These are phyloP conservation scores for Fusarium multiceps DNA, from an alignment of 2,329 filamentous ascomycete species.

Conservation along the genomic window DNA sequence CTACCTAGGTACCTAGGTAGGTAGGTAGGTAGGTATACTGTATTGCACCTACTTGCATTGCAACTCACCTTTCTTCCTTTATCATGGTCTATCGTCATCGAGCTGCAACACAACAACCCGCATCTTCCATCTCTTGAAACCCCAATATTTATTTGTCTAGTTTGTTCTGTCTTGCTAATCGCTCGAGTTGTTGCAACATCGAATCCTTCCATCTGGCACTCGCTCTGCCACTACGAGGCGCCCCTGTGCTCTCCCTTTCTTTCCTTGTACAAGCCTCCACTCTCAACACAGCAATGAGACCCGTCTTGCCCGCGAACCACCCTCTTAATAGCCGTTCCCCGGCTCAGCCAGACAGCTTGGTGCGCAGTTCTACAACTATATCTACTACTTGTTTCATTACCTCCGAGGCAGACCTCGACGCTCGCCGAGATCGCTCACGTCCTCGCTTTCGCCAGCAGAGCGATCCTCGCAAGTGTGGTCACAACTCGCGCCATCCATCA, in stretches of 20 bases:
- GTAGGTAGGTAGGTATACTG: not conserved
- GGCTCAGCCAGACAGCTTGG: constrained; percentile 39
- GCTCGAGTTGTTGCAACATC: not conserved
- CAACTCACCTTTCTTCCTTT: not conserved
- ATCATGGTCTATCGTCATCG: constrained; percentile 38
- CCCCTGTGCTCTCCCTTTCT: constrained; percentile 11
- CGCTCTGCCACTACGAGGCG: not conserved
- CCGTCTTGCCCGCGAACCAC: constrained; percentile 39
- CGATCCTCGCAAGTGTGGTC: constrained; percentile 40
- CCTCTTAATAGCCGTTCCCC: constrained; percentile 35
- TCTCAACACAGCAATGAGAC: constrained; percentile 43
- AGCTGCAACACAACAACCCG: constrained; percentile 23
- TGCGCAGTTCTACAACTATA: constrained; percentile 35
- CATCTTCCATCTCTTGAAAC: constrained; percentile 4
- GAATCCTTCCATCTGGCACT: not conserved
- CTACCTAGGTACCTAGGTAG: not conserved
- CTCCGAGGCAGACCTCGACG: constrained; percentile 50
- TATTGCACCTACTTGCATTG: not conserved
- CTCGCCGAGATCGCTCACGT: constrained; percentile 40
- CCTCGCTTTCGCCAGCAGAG: constrained; percentile 37
- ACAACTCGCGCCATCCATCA: constrained; percentile 30
- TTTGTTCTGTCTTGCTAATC: not conserved
- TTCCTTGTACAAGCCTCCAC: constrained; percentile 22
- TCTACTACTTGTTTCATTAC: constrained; percentile 52
- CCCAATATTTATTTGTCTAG: not conserved